Conservation (phyloP, 306 rosid species). For the Fragaria ananassa region DNA sequence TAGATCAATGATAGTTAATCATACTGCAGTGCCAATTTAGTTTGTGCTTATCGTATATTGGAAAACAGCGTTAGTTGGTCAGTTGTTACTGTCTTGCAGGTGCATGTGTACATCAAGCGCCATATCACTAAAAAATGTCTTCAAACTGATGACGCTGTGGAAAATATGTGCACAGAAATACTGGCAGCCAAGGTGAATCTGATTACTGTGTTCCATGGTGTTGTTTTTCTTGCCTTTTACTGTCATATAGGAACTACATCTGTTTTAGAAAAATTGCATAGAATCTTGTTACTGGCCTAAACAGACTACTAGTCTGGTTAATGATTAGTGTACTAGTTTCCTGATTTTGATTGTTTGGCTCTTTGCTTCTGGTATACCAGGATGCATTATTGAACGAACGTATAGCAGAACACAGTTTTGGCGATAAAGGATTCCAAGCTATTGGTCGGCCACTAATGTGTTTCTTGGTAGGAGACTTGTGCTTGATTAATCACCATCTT, state of each 20-base stretch:
- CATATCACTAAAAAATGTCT: slow-evolving; percentile 20
- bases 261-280: too few relatives aligned
- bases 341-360: neutral
- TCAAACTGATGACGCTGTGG: neutral
- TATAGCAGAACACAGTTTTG: slow-evolving; percentile 55
- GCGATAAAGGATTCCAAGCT: slow-evolving; percentile 51
- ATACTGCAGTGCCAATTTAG: neutral
- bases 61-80: neutral
- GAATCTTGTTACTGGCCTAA: neutral
- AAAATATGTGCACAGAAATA: neutral
- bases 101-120: slow-evolving; percentile 77
- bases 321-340: neutral
- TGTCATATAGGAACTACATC: too few relatives aligned
- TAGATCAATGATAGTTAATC: neutral
- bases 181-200: neutral
- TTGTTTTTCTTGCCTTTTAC: neutral
- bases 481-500: neutral
- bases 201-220: neutral
- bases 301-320: neutral
- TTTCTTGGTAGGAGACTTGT: slow-evolving; percentile 49
- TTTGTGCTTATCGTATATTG: neutral
- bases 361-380: slow-evolving; percentile 29
- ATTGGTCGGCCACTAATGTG: slow-evolving; percentile 61
- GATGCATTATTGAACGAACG: slow-evolving; percentile 79
- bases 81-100: slow-evolving; percentile 35